Conservation (phyloP, 768 basidiomycete species). For the Lactarius sanguifluus region DNA sequence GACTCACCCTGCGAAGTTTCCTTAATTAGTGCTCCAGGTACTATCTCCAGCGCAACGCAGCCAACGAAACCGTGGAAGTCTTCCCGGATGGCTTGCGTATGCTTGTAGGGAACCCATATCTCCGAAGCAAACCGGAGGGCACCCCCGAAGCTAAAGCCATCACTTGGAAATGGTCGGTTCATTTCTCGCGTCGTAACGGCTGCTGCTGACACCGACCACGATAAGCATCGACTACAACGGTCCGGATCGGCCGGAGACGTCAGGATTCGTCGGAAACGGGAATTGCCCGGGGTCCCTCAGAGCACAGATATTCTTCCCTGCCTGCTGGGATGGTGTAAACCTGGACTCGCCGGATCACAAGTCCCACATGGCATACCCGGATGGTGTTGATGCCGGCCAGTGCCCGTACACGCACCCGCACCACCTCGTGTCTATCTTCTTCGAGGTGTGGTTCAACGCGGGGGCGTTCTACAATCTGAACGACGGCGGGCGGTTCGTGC, state of each 20-base stretch:
- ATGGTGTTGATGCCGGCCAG: slow-evolving; percentile 2
- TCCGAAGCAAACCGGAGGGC: slow-evolving; percentile 31
- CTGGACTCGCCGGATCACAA: slow-evolving; percentile 42
- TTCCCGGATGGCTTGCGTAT: slow-evolving; percentile 32
- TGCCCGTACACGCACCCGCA: slow-evolving; percentile 27
- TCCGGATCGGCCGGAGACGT: slow-evolving; percentile 2
- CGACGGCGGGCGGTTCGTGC: slow-evolving; percentile 39
- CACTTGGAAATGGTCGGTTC: slow-evolving; percentile 31
- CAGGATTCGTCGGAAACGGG: slow-evolving; percentile 29
- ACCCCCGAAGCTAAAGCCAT: slow-evolving; percentile 28
- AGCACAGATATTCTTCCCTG: slow-evolving; percentile 37
- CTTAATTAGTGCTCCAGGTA: slow-evolving; percentile 19
- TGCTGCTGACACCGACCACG: background rate
- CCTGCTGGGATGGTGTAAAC: slow-evolving; percentile 44
- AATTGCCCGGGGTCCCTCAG: slow-evolving; percentile 35
- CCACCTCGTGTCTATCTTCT: slow-evolving; percentile 47
- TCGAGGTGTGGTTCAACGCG: slow-evolving; percentile 40
- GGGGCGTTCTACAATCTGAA: slow-evolving; percentile 34
- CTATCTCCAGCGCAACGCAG: slow-evolving; percentile 21
- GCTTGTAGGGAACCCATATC: slow-evolving; percentile 33
- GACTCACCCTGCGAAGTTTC: background rate
- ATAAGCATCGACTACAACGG: slow-evolving; percentile 17
- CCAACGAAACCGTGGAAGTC: slow-evolving; percentile 12
- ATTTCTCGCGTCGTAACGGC: slow-evolving; percentile 14
- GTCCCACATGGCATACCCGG: slow-evolving; percentile 40